Conservation (phyloP, 202 grass and related monocot species). For the Hordeum pubiflorum region DNA sequence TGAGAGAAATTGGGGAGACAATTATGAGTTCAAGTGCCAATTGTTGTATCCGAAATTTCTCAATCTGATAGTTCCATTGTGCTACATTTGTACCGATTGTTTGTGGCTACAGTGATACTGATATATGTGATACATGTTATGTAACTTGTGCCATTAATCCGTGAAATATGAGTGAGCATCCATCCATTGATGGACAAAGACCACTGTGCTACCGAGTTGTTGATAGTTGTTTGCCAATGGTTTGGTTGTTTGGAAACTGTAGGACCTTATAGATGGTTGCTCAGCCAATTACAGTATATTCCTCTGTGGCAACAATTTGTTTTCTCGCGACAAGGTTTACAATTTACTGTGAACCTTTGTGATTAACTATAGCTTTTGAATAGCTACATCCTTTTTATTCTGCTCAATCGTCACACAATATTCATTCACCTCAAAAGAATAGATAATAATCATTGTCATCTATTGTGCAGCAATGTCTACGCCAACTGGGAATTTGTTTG, state of each 20-base stretch:
- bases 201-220: not conserved
- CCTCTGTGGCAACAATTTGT: not conserved
- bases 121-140: not conserved
- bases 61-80: not conserved
- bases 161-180: not conserved
- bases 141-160: not conserved
- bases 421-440: not conserved
- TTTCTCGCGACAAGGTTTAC: not conserved
- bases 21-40: not conserved
- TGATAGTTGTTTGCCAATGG: not conserved
- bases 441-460: not conserved
- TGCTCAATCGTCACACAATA: not conserved
- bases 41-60: not conserved
- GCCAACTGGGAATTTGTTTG: conserved; percentile 2
- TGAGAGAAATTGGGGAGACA: not conserved
- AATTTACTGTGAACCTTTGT: not conserved
- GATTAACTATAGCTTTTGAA: not conserved
- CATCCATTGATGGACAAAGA: not conserved
- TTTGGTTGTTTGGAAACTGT: not conserved
- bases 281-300: not conserved
- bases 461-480: conserved; percentile 39
- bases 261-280: not conserved
- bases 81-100: not conserved
- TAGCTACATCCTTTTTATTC: not conserved
- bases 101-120: not conserved